These are phyloP conservation scores for Polyrhizophydium stewartii DNA, from an alignment of 371 early-diverging fungal species.

Conservation along the genomic window DNA sequence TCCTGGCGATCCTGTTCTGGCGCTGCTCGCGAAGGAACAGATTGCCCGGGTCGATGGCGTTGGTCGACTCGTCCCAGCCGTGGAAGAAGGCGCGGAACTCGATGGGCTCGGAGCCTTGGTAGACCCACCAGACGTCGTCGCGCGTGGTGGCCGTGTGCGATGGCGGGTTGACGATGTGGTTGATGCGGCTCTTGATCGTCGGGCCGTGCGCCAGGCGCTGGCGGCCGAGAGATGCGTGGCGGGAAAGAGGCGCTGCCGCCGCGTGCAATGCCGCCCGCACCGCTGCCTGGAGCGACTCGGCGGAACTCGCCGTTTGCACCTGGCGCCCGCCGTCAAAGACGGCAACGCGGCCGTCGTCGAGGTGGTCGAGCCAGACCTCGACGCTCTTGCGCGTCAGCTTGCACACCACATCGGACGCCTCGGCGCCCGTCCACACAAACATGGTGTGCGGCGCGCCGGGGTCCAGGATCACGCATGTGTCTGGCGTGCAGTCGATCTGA, in stretches of 20 bases:
- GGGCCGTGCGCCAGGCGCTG: too few relatives aligned
- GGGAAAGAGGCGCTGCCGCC: background rate
- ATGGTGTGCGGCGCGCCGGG: slow-evolving; percentile 24
- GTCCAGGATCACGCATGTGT: slow-evolving; percentile 39
- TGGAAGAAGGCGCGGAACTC: slow-evolving; percentile 30
- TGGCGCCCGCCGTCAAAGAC: background rate
- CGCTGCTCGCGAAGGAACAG: slow-evolving; percentile 6
- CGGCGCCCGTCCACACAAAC: slow-evolving; percentile 37
- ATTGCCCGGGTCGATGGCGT: slow-evolving; percentile 2
- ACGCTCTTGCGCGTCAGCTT: slow-evolving; percentile 39
- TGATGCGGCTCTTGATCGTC: too few relatives aligned
- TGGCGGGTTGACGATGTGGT: background rate
- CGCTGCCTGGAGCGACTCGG: background rate
- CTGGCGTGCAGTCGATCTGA: slow-evolving; percentile 24
- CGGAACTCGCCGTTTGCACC: background rate
- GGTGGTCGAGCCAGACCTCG: slow-evolving; percentile 37
- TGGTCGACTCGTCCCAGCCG: slow-evolving; percentile 28
- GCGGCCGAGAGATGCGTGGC: background rate
- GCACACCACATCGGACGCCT: slow-evolving; percentile 36
- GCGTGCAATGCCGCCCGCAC: too few relatives aligned
- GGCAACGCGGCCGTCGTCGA: slow-evolving; percentile 27
- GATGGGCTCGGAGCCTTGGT: slow-evolving; percentile 23
- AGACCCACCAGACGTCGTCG: slow-evolving; percentile 26
- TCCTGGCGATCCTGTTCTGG: too few relatives aligned
- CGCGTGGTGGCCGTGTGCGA: background rate